Base-by-base conservation (phyloP, 352 stramenopile genomes). In the Phytopythium aichiense region DNA sequence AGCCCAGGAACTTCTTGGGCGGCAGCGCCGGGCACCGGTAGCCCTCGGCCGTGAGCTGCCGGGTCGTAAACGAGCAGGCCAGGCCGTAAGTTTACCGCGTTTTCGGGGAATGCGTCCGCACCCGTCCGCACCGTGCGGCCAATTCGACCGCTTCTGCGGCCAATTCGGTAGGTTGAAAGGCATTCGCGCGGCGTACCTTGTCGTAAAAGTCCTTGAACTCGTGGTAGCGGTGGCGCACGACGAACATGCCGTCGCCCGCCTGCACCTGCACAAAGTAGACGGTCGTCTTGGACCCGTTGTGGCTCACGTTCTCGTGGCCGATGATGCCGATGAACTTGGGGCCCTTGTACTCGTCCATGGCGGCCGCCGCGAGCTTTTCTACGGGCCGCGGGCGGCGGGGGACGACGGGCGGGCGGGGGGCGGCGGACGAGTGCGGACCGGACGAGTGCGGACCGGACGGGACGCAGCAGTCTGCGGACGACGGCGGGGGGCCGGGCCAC, bases 181-280 rank as follows among this genome's bases (percentile, higher is more conserved):
- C 38, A 7, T 1, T n/a, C n/a, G n/a, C n/a, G n/a, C n/a, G n/a
- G 11, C 67, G 51, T 70, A 94, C 85, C 71, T 85, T 88, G 71
- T 94, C 86, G 74, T 90, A 74, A 48, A 94, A 89, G 64, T 94
- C 86, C 64, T 94, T 94, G 61, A 94, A 94, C 60, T 94, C 83
- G 68, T 94, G 86, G 72, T 94, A 94, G 33, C 86, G 86, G 62
- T 94, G 86, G 38, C 79, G 75, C 20, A 94, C 86, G 40, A 94
- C 74, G 67, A 77, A 92, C 83, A 90, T 91, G 64, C 73, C 80
- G 51, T 78, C 76, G 30, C 88, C 77, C 20, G 88, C 67, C 65
- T 92, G 81, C 55, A 94, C 83, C 64, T 94, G 83, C 31, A 94
- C 71, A 57, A 89, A 84, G 71, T 94, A 94, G 68, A 92, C 81